These are phyloP conservation scores for Petunia hybrid DNA, from an alignment of 305 asterid species.

Conservation along the genomic window DNA sequence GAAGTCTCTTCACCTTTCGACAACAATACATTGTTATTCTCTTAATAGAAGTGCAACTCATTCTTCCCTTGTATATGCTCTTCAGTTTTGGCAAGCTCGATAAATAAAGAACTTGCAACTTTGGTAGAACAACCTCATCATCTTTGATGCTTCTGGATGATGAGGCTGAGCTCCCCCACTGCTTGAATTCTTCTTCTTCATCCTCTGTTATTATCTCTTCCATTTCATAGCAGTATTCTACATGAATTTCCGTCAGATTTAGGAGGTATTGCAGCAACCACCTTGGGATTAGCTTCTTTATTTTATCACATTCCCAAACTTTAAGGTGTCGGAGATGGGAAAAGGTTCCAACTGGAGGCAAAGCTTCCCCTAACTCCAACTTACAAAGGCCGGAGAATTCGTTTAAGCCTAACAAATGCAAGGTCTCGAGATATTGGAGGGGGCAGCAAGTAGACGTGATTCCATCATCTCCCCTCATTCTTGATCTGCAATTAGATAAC, in stretches of 20 bases:
- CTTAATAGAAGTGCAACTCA: no score
- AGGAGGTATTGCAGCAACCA: slow-evolving; percentile 16
- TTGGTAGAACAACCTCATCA: slow-evolving; percentile 19
- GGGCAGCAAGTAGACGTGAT: background rate
- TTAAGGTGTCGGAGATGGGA: slow-evolving; percentile 21
- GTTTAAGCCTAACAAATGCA: slow-evolving; percentile 8
- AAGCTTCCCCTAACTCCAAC: background rate
- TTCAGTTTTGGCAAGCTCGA: background rate
- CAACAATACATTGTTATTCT: background rate
- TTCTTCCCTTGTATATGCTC: slow-evolving; percentile 4
- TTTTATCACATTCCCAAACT: background rate
- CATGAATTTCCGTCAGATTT: slow-evolving; percentile 11
- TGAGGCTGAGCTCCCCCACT: no score
- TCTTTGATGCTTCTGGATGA: no score
- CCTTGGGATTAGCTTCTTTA: slow-evolving; percentile 25
- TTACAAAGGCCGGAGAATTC: slow-evolving; percentile 12
- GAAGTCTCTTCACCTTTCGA: slow-evolving; percentile 21
- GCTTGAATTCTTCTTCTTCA: background rate
- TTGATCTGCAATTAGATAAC: background rate
- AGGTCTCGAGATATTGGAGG: background rate
- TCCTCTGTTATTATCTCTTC: slow-evolving; percentile 33
- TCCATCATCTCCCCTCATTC: background rate
- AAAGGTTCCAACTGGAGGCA: slow-evolving; percentile 20
- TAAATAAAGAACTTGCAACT: background rate
- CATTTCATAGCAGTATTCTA: slow-evolving; percentile 4